Evolutionary conservation across 2,329 filamentous ascomycete genomes (phyloP), one percentile per base, ranked within the genome.

Genomic region (Colletotrichum lini): DNA sequence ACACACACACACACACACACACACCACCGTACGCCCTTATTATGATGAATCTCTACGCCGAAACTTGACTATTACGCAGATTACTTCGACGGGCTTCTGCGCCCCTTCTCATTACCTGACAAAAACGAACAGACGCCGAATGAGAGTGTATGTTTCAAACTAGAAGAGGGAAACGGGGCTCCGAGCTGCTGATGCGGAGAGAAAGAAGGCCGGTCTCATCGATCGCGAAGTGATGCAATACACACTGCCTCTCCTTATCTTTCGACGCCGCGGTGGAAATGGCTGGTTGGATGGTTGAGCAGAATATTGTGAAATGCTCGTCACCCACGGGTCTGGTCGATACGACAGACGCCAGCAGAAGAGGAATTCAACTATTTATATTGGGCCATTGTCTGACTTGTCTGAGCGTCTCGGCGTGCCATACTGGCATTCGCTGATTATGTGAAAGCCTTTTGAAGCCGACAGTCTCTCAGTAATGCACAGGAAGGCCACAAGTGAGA

Each of bases 261-360:
- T 72, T 68, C 52, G 40, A 72, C 40, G 59, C 59, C 45, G 21
- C 40, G 57, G 60, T 40, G 49, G 49, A 68, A 64, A 57, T 35
- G 72, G 75, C 73, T 75, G 74, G 75, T 74, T 75, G 75, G 78
- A 74, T 71, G 73, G 61, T 73, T 67, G 70, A 76, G 86, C 87
- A 89, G 87, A 89, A 89, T 89, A 89, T 89, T 89, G 87, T 89
- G 87, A 89, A 89, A 89, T 89, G 87, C 86, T 82, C 70, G 18
- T 62, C 61, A 63, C 58, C 47, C 67, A 59, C 50, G 50, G 47
- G 69, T 69, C 52, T 16, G 12, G 38, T 72, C 54, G n/a, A 45
- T 13, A 56, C 16, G 69, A 60, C 57, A 21, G 69, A 72, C 63
- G 56, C 72, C 72, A 68, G 72, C 65, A 62, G 42, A 73, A 62